Conservation (phyloP, 257 asterid species). For the Solanum sitiens region DNA sequence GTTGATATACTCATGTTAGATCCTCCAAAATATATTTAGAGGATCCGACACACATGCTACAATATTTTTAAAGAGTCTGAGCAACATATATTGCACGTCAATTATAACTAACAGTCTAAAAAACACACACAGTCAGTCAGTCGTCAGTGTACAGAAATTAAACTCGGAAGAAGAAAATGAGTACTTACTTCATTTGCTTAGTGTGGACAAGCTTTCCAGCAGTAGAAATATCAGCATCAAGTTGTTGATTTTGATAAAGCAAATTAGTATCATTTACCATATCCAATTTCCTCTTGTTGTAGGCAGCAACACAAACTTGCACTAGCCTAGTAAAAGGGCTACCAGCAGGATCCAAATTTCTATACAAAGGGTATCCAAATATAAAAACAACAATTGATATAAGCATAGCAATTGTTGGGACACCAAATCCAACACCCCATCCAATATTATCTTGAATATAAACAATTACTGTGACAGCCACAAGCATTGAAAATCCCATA, state of each 20-base stretch:
- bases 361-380: conserved; percentile 64
- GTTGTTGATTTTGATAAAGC: conserved; percentile 41
- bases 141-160: not conserved
- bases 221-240: conserved; percentile 56
- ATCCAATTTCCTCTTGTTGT: conserved; percentile 43
- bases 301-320: conserved; percentile 82
- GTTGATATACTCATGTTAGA: rapidly evolving
- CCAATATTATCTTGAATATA: conserved; percentile 72
- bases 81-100: not conserved
- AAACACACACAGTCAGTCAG: not conserved
- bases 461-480: conserved; percentile 71
- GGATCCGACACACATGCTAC: not conserved
- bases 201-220: conserved; percentile 65
- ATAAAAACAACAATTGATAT: conserved; percentile 51
- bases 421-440: conserved; percentile 91
- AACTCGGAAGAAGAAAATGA: not conserved
- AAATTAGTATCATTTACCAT: conserved; percentile 21
- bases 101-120: not conserved
- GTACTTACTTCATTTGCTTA: conserved; percentile 45
- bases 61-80: not conserved
- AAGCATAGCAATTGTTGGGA: conserved; percentile 67
- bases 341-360: conserved; percentile 68
- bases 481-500: conserved; percentile 79
- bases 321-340: conserved; percentile 87
- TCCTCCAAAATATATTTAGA: not conserved